Evolutionary conservation across 371 early-diverging fungal genomes (phyloP).

Genomic region (Mortierella sp.): DNA sequence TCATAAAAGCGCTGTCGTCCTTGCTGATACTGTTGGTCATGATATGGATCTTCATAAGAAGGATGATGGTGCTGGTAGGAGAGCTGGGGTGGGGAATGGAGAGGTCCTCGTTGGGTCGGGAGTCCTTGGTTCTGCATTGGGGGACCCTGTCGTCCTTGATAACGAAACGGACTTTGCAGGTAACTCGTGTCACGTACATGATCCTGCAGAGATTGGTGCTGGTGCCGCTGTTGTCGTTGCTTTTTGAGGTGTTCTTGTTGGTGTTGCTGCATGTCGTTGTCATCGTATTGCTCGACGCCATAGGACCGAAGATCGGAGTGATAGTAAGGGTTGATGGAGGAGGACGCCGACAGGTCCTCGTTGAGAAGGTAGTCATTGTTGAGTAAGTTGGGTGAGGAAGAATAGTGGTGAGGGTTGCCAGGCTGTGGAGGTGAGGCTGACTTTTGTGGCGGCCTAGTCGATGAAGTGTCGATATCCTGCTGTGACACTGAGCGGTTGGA

Average conservation of each 20-base stretch:
- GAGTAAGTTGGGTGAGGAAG: not conserved
- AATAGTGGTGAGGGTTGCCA: not conserved
- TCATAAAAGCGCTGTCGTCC: conserved; percentile 17
- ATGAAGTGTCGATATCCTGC: conserved; percentile 15
- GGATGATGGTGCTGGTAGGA: not conserved
- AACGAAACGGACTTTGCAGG: not conserved
- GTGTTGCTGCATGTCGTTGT: not conserved
- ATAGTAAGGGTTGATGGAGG: not conserved
- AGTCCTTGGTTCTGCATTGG: not conserved
- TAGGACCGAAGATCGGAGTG: not conserved
- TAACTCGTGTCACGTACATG: not conserved
- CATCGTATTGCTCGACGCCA: not conserved
- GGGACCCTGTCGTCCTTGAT: conserved; percentile 1
- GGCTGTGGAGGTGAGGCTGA: conserved; percentile 9
- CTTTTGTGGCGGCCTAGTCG: not conserved
- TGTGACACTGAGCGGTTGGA: conserved; percentile 26
- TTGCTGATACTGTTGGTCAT: conserved; percentile 6
- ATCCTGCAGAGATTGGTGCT: not conserved
- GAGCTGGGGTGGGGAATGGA: not conserved
- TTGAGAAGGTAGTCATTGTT: conserved; percentile 6
- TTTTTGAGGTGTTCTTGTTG: not conserved
- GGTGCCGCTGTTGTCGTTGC: not conserved
- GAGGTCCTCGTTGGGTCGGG: not conserved
- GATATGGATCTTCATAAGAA: not conserved
- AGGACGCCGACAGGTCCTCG: not conserved